phyloP scores from a whole-genome alignment of 306 rosid genomes.

The Mimosa pudica region DNA sequence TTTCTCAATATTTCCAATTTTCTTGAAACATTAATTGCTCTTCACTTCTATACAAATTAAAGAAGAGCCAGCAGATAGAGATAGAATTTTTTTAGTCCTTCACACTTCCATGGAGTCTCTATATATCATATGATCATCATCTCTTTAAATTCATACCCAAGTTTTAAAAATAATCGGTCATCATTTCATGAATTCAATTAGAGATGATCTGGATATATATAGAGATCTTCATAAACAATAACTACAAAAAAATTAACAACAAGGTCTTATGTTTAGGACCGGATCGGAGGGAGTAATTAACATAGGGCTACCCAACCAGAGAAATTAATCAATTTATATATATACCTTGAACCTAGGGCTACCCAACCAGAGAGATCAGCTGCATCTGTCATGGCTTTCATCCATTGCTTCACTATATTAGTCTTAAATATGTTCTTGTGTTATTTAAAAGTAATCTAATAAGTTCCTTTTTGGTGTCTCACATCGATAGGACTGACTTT shows the following conservation, averaged over 20 bases:
- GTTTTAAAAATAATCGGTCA: no score
- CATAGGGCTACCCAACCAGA: no score
- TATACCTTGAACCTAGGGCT: not conserved
- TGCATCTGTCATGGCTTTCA: not conserved
- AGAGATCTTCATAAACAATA: no score
- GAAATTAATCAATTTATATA: not conserved
- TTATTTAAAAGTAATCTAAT: not conserved
- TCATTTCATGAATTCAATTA: not conserved
- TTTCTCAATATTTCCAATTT: not conserved
- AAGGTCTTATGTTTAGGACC: no score
- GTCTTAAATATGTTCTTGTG: not conserved
- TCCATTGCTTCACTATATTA: not conserved
- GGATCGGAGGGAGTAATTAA: no score
- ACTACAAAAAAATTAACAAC: no score
- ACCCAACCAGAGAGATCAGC: slow-evolving; percentile 2
- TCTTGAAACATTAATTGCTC: not conserved
- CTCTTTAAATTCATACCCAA: not conserved
- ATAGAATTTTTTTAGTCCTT: not conserved
- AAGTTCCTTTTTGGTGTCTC: slow-evolving; percentile 32
- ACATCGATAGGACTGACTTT: slow-evolving; percentile 23
- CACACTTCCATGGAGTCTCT: not conserved
- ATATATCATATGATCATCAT: not conserved
- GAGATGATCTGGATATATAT: no score
- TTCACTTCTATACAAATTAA: not conserved
- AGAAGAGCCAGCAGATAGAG: not conserved